Evolutionary conservation across 495 filamentous ascomycete genomes (phyloP).

Genomic region (Talaromyces nanjingensis): DNA sequence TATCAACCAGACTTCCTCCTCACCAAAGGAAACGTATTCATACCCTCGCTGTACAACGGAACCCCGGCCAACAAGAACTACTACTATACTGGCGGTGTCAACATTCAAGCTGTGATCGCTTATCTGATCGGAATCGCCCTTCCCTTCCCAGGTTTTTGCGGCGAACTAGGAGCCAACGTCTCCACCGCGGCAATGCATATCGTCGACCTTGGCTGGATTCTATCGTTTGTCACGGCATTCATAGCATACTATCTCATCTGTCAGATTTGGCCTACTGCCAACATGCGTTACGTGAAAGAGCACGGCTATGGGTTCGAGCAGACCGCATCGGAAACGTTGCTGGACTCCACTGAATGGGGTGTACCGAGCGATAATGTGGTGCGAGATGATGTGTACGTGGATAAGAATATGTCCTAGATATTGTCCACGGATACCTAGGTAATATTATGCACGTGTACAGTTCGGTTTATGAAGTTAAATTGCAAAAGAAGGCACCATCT

Average conservation of each 20-base stretch:
- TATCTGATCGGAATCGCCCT: constrained; percentile 51
- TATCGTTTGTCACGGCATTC: constrained; percentile 29
- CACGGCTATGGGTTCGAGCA: background rate
- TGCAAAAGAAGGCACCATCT: background rate
- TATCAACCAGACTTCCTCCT: constrained; percentile 40
- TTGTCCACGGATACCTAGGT: background rate
- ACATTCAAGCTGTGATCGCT: constrained; percentile 52
- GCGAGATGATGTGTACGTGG: background rate
- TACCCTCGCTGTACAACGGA: constrained; percentile 29
- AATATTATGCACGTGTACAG: background rate
- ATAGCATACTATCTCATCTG: constrained; percentile 31
- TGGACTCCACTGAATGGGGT: background rate
- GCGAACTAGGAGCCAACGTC: constrained; percentile 24
- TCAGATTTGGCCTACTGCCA: constrained; percentile 29
- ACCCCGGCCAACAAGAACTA: constrained; percentile 27
- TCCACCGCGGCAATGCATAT: constrained; percentile 23
- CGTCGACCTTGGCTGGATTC: constrained; percentile 31
- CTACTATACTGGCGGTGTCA: constrained; percentile 36
- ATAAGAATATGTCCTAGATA: constrained; percentile 2
- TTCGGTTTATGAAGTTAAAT: background rate
- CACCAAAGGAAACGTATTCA: constrained; percentile 46
- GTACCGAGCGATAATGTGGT: background rate
- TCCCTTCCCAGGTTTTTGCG: constrained; percentile 44
- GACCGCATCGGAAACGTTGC: background rate
- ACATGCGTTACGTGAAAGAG: constrained; percentile 16